A percentile compares a stretch with the other conserved stretches of the same genome.
phyloP scores from a whole-genome alignment of 2,329 filamentous ascomycete genomes.

The Curvularia eragrostidis region DNA sequence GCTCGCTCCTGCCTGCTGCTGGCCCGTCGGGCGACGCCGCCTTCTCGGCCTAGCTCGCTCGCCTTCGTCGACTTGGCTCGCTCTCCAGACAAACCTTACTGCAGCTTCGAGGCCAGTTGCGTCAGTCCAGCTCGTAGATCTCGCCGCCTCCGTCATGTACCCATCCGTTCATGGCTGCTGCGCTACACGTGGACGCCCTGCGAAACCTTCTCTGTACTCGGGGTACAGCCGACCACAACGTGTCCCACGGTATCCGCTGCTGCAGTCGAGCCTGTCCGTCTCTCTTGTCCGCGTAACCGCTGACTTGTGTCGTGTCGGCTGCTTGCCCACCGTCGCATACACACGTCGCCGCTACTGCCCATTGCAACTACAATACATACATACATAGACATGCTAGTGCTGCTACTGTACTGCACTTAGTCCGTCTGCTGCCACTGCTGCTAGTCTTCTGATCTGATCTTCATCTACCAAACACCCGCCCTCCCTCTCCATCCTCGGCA shows the following conservation, averaged over 20 bases:
- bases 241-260: constrained; percentile 1
- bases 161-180: not conserved
- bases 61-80: not conserved
- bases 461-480: not conserved
- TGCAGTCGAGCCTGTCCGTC: no score
- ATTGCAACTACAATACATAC: not conserved
- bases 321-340: constrained; percentile 12
- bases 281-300: no score
- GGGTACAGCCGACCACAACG: not conserved
- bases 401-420: no score
- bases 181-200: not conserved
- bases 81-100: not conserved
- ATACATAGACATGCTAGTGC: no score
- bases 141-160: not conserved
- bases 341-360: not conserved
- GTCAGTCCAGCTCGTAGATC: not conserved
- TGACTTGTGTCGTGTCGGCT: no score
- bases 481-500: constrained; percentile 1
- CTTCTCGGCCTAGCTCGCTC: constrained; percentile 20
- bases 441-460: no score
- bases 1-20: not conserved
- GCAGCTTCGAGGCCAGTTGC: not conserved
- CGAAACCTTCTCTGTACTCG: constrained; percentile 7
- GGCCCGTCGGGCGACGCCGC: not conserved
- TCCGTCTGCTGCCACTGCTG: no score